Base-by-base conservation (phyloP, 495 filamentous ascomycete species). In the Talaromyces borbonicus region DNA sequence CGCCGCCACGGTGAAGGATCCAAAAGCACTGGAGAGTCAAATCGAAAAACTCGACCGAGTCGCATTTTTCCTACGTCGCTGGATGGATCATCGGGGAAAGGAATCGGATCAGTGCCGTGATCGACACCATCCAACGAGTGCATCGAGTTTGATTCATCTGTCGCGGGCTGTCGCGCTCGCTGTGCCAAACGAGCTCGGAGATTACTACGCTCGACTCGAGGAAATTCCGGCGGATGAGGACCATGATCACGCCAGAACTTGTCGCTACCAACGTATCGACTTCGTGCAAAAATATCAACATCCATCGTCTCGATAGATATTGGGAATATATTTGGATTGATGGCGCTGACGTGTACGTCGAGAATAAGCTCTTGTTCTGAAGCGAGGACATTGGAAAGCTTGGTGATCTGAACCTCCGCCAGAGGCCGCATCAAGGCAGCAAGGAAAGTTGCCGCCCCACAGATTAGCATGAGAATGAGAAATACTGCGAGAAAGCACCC, bases 361-460 rank as follows among this genome's bases (percentile, higher is more conserved):
- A 98, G 71, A 82, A 98, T 97, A 15, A 98, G 73, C 56, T 97
- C 93, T 61, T 95, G 85, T 57, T 95, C 84, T 50, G 87, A 94
- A 5, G 89, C 89, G 24, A 97, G 74, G 14, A 98, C 87, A 53
- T 95, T 90, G 51, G 81, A 78, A 49, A 98, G 84, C 30, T 81
- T 80, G 31, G 80, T 60, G 23, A 97, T 71, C 35, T 79, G 68
- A 44, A 97, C 82, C 35, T 85, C 79, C 31, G 80, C 65, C 8
- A 98, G 72, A 6, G 89, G 83, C 50, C 93, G 88, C n/a, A 88
- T 93, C 30, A 88, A 89, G 15, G 88, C 83, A 51, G 93, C 79
- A 56, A 96, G 73, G 63, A 97, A 94, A 11, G 83, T 87, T 15
- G 88, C 79, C 4, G 84, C 83, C 18, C 84, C 87, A 12, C 87